Evolutionary conservation across 2,329 filamentous ascomycete genomes (phyloP).

Genomic region (Fusarium sp.): DNA sequence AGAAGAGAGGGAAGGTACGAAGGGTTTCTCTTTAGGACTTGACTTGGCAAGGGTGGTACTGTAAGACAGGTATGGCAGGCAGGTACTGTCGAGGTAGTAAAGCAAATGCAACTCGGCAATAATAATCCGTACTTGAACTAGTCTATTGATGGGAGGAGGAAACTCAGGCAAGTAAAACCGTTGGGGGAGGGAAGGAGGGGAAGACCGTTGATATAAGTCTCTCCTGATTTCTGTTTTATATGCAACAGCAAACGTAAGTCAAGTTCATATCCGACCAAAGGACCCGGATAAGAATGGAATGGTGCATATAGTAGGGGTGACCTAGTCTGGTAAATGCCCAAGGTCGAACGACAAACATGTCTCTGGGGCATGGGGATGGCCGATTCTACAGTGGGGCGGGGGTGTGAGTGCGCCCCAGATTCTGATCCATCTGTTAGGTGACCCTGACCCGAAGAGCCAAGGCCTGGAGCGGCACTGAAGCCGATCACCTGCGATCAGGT

Average conservation of each 20-base stretch:
- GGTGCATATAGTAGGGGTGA: slow-evolving; percentile 13
- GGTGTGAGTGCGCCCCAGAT: slow-evolving; percentile 33
- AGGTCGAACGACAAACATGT: slow-evolving; percentile 37
- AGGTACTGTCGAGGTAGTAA: not conserved
- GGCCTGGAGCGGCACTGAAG: slow-evolving; percentile 19
- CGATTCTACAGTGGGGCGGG: slow-evolving; percentile 32
- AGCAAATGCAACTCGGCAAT: slow-evolving; percentile 29
- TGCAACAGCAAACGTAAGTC: not conserved
- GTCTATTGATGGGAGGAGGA: slow-evolving; percentile 34
- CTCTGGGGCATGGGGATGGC: slow-evolving; percentile 17
- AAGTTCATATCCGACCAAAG: slow-evolving; percentile 8
- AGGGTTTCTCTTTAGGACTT: slow-evolving; percentile 24
- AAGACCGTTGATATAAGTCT: slow-evolving; percentile 31
- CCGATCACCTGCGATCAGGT: slow-evolving; percentile 36
- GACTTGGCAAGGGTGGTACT: slow-evolving; percentile 32
- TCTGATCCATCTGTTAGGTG: not conserved
- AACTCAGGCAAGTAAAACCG: slow-evolving; percentile 17
- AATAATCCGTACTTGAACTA: slow-evolving; percentile 33
- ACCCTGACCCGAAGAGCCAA: not conserved
- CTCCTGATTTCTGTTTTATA: slow-evolving; percentile 17
- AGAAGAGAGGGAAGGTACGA: not conserved
- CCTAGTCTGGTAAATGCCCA: slow-evolving; percentile 20
- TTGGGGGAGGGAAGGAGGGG: slow-evolving; percentile 24
- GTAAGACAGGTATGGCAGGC: not conserved
- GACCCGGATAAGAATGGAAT: slow-evolving; percentile 8